Conservation (phyloP, 257 asterid species). For the Datura wrightii region DNA sequence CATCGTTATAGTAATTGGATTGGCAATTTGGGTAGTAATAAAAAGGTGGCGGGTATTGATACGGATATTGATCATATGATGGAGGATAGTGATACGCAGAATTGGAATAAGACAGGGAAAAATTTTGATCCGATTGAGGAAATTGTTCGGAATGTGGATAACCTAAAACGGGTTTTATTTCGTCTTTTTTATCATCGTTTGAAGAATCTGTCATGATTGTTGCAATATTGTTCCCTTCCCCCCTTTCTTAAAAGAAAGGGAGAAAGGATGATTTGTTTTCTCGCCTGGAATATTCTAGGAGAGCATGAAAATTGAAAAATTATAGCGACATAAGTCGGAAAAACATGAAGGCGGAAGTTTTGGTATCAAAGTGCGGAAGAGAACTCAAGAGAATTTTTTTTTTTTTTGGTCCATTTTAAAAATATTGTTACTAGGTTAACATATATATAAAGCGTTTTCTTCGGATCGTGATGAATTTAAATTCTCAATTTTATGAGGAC, state of each 20-base stretch:
- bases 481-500: constrained; percentile 15
- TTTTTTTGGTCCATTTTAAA: neutral
- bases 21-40: neutral
- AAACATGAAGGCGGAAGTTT: neutral
- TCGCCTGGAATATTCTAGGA: neutral
- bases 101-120: neutral
- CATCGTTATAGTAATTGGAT: neutral
- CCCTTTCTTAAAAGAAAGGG: constrained; percentile 24
- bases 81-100: constrained; percentile 12
- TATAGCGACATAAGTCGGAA: neutral
- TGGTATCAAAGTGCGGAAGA: neutral
- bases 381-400: neutral
- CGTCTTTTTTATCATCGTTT: neutral
- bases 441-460: constrained; percentile 16
- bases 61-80: neutral
- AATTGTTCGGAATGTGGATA: neutral
- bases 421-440: neutral
- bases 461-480: neutral
- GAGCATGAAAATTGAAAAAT: neutral
- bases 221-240: neutral
- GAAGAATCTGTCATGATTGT: neutral
- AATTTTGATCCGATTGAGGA: neutral
- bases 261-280: constrained; percentile 4
- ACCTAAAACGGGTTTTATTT: neutral
- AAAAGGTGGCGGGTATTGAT: neutral